Evolutionary conservation across 495 filamentous ascomycete species (phyloP).

Genomic region (Amniculicola lignicola): DNA sequence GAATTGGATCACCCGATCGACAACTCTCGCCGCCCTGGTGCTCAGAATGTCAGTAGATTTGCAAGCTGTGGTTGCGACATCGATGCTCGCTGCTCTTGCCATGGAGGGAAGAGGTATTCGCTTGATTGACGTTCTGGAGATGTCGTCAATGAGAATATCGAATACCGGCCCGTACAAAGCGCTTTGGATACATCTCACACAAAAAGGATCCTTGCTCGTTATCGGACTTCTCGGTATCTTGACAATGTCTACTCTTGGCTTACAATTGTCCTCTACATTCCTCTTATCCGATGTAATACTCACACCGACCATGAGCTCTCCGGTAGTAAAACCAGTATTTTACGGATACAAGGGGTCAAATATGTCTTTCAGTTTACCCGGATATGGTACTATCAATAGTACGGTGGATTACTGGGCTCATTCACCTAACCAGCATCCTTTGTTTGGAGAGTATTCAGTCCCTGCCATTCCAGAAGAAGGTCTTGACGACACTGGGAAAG

Average conservation of each 20-base stretch:
- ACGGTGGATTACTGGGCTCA: not conserved
- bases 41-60: not conserved
- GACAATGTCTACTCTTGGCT: not conserved
- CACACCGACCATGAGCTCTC: too few relatives aligned
- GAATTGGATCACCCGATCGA: not conserved
- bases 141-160: constrained; percentile 1
- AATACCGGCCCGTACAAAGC: not conserved
- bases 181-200: not conserved
- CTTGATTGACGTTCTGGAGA: not conserved
- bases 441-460: not conserved
- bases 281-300: constrained; percentile 2
- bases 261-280: constrained; percentile 1
- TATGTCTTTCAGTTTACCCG: not conserved
- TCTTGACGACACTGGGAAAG: not conserved
- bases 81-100: constrained; percentile 1
- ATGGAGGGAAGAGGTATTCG: constrained; percentile 1
- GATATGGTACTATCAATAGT: not conserved
- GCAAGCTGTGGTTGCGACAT: constrained; percentile 1
- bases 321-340: not conserved
- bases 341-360: not conserved
- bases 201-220: not conserved
- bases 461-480: not conserved
- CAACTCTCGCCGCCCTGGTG: not conserved
- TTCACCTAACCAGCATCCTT: not conserved
- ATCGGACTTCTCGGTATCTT: not conserved